These are phyloP conservation scores for Solanum stenotomum DNA, from an alignment of 257 asterid genomes.

Conservation along the genomic window DNA sequence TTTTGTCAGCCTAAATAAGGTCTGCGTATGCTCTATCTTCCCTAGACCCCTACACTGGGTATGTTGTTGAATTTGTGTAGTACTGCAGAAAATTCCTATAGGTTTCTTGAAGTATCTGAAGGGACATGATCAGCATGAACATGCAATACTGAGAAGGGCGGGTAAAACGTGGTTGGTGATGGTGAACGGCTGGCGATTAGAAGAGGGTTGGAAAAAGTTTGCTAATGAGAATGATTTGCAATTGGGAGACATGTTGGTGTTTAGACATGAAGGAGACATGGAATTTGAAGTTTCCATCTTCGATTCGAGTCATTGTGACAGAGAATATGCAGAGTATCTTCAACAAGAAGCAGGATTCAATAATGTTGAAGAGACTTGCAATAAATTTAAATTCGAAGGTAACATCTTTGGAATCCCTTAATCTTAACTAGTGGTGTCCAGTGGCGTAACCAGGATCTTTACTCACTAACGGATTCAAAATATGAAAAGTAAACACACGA, in stretches of 20 bases:
- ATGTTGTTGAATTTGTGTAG: not conserved
- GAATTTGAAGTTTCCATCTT: not conserved
- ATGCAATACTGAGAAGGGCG: not conserved
- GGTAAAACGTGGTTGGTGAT: not conserved
- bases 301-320: not conserved
- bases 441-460: not conserved
- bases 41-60: not conserved
- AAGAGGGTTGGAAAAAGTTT: not conserved
- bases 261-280: not conserved
- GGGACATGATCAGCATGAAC: not conserved
- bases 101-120: conserved; percentile 2
- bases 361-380: not conserved
- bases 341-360: not conserved
- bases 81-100: not conserved
- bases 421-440: not conserved
- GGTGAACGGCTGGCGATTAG: not conserved
- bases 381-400: not conserved
- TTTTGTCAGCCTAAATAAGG: not conserved
- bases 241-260: not conserved
- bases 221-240: not conserved
- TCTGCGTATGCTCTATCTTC: rapidly evolving
- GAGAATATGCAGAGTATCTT: not conserved
- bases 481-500: not conserved
- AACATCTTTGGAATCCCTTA: not conserved
- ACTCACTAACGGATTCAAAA: not conserved